A percentile compares a stretch with the other conserved stretches of the same genome.
phyloP scores from a whole-genome alignment of 768 basidiomycete species.

The Aureoboletus auriporus region DNA sequence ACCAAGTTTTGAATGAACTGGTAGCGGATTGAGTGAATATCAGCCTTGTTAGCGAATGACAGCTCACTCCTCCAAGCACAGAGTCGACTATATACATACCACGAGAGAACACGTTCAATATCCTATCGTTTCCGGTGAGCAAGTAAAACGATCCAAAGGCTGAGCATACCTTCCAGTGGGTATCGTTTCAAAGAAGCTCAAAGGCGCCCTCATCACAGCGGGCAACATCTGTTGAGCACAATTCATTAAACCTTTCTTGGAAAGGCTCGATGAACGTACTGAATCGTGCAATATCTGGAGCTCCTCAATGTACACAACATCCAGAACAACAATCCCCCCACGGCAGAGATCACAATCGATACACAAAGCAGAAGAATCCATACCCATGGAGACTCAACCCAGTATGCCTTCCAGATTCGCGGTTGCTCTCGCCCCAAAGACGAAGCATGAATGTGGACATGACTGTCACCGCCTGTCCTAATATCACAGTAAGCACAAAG shows the following conservation, averaged over 20 bases:
- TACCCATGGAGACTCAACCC: conserved; percentile 61
- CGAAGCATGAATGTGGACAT: conserved; percentile 62
- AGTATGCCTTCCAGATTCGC: conserved; percentile 49
- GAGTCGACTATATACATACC: conserved; percentile 88
- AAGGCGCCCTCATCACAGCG: conserved; percentile 76
- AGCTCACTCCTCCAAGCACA: conserved; percentile 58
- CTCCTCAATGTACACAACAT: conserved; percentile 74
- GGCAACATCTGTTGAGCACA: conserved; percentile 57
- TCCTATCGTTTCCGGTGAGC: conserved; percentile 37
- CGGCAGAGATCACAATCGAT: conserved; percentile 50
- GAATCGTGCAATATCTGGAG: conserved; percentile 72
- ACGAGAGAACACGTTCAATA: conserved; percentile 87
- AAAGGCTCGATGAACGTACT: conserved; percentile 36
- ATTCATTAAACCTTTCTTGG: not conserved
- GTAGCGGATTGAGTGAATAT: not conserved
- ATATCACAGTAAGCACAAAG: conserved; percentile 52
- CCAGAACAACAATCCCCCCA: conserved; percentile 64
- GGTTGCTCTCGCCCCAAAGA: conserved; percentile 80
- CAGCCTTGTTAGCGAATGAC: not conserved
- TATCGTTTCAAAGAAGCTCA: conserved; percentile 88
- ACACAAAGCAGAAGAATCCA: conserved; percentile 60
- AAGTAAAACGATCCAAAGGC: not conserved
- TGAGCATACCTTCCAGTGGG: conserved; percentile 69
- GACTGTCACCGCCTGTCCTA: conserved; percentile 59
- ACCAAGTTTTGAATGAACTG: conserved; percentile 64